phyloP scores from a whole-genome alignment of 176 grass and related monocot species.

The Zizania latifolia region DNA sequence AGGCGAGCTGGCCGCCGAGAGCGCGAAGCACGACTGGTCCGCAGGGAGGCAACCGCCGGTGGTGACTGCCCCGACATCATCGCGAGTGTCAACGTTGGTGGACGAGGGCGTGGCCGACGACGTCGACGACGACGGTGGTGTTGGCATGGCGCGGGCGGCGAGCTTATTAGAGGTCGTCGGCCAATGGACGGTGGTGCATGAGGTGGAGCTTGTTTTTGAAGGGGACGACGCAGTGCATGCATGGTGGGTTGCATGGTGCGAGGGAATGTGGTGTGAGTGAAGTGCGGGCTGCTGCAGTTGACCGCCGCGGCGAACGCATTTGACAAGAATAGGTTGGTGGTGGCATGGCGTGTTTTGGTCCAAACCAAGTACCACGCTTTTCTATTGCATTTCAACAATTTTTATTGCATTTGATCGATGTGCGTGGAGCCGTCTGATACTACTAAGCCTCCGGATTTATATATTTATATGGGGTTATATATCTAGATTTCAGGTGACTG shows the following conservation, averaged over 20 bases:
- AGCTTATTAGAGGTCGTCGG: not conserved
- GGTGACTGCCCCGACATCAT: not conserved
- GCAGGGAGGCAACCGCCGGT: conserved; percentile 46
- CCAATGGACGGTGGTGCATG: conserved; percentile 1
- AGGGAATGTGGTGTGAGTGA: conserved; percentile 31
- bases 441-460: too few relatives aligned
- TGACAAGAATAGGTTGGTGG: conserved; percentile 38
- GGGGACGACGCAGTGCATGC: conserved; percentile 10
- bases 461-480: too few relatives aligned
- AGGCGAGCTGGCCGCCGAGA: conserved; percentile 3
- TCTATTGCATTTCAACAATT: too few relatives aligned
- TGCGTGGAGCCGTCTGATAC: too few relatives aligned
- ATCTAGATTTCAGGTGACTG: too few relatives aligned
- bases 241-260: conserved; percentile 18
- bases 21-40: conserved; percentile 33
- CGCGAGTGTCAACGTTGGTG: not conserved
- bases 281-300: conserved; percentile 35
- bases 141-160: conserved; percentile 8
- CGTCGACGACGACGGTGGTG: not conserved
- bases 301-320: conserved; percentile 4
- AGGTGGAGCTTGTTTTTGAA: conserved; percentile 24
- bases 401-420: too few relatives aligned
- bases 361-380: not conserved
- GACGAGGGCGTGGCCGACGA: not conserved
- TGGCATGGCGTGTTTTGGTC: not conserved